phyloP scores from a whole-genome alignment of 2,329 filamentous ascomycete genomes.

The Akanthomyces muscarius region DNA sequence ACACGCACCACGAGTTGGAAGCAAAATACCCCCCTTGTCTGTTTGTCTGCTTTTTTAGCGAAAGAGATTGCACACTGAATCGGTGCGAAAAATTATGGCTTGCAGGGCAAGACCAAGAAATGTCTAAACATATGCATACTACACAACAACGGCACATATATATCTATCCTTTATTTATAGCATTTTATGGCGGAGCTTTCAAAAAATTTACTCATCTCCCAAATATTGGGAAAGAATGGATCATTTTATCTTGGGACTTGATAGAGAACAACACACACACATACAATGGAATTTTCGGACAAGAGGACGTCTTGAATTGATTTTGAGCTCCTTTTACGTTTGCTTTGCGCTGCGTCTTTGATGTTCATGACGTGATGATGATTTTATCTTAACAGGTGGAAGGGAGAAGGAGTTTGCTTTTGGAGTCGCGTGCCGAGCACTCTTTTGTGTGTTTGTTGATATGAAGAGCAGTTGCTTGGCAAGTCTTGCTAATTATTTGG shows the following conservation, averaged over 20 bases:
- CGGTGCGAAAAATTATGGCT: not conserved
- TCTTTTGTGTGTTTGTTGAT: too few relatives aligned
- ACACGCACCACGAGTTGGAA: slow-evolving; percentile 23
- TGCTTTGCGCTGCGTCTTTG: not conserved
- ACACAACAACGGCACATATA: not conserved
- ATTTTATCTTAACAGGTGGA: not conserved
- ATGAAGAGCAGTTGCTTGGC: too few relatives aligned
- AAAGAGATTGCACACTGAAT: slow-evolving; percentile 8
- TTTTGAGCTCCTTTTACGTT: not conserved
- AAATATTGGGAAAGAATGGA: not conserved
- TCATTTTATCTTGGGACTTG: not conserved
- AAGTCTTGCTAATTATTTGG: not conserved
- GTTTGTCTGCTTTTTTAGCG: slow-evolving; percentile 9
- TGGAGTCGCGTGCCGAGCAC: too few relatives aligned
- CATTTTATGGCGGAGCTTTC: not conserved
- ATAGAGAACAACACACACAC: not conserved
- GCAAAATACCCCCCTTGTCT: slow-evolving; percentile 27
- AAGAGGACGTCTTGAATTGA: not conserved
- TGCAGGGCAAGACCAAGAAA: not conserved
- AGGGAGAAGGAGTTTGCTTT: too few relatives aligned
- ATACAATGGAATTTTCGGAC: not conserved
- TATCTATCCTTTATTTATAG: not conserved
- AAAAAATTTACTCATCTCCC: not conserved
- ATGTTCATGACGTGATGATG: not conserved
- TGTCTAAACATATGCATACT: not conserved